Conservation (phyloP, 768 basidiomycete genomes). For the Mycena haematopus region DNA sequence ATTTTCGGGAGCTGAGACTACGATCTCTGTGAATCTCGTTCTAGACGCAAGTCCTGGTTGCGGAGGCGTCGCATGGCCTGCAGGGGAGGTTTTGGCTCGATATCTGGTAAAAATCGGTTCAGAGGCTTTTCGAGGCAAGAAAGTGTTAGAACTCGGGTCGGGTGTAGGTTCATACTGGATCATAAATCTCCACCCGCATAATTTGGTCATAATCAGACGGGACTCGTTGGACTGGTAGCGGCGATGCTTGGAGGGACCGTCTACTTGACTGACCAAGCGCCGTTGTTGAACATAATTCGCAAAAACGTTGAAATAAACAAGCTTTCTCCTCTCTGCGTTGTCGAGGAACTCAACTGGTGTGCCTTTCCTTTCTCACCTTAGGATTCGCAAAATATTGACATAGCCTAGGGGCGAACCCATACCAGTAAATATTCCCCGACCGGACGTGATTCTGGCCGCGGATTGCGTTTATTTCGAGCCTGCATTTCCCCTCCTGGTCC, state of each 20-base stretch:
- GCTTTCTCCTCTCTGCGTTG: constrained; percentile 56
- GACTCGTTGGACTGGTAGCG: constrained; percentile 88
- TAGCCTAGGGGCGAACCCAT: constrained; percentile 67
- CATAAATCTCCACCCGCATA: background rate
- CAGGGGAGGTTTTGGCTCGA: constrained; percentile 83
- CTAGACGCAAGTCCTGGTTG: constrained; percentile 89
- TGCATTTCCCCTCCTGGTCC: constrained; percentile 85
- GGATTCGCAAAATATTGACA: background rate
- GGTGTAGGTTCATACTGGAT: constrained; percentile 6
- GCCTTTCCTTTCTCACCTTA: constrained; percentile 30
- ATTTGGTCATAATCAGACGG: constrained; percentile 51
- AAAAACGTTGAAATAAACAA: constrained; percentile 74
- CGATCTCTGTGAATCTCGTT: constrained; percentile 55
- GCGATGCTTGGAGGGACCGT: constrained; percentile 71
- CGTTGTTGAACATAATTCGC: constrained; percentile 79
- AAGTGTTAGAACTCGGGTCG: constrained; percentile 77
- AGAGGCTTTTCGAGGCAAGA: constrained; percentile 57
- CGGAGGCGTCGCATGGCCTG: constrained; percentile 92
- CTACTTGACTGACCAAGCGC: constrained; percentile 91
- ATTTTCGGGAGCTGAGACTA: constrained; percentile 37
- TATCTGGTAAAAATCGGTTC: constrained; percentile 70
- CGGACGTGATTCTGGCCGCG: constrained; percentile 83
- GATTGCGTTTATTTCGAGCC: constrained; percentile 98
- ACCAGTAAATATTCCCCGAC: constrained; percentile 51
- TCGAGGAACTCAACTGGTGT: constrained; percentile 85